These are phyloP conservation scores for Leersia perrieri DNA, from an alignment of 176 grass and related monocot genomes.

Conservation along the genomic window DNA sequence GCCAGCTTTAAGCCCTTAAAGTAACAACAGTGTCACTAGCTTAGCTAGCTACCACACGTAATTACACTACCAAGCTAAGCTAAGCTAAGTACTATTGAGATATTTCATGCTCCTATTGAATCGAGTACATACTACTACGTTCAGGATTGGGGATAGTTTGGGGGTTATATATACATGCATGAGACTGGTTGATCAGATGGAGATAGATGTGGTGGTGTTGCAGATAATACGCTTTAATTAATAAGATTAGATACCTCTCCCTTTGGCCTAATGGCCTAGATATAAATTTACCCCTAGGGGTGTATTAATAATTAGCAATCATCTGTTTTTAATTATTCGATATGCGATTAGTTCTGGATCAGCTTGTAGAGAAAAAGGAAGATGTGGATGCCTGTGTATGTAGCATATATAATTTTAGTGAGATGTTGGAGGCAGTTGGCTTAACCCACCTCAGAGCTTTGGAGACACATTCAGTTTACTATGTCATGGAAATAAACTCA, in stretches of 20 bases:
- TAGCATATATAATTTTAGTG: background rate
- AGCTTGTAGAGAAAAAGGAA: background rate
- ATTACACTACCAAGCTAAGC: background rate
- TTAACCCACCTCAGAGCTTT: background rate
- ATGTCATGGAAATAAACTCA: background rate
- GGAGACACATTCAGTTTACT: background rate
- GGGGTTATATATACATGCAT: background rate
- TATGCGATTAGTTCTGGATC: background rate
- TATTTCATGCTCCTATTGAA: conserved; percentile 27
- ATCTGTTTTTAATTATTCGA: background rate
- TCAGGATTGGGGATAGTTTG: background rate
- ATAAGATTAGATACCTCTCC: background rate
- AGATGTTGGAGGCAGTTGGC: conserved; percentile 21
- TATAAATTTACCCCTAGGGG: background rate
- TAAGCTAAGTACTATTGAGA: background rate
- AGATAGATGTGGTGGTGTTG: background rate
- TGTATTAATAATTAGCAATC: background rate
- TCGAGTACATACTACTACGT: background rate
- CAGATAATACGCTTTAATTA: background rate
- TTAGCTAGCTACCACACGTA: background rate
- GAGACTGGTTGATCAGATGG: background rate
- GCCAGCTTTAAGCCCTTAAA: background rate
- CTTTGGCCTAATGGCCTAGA: background rate
- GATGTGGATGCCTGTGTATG: background rate
- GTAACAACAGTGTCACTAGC: background rate